Base-by-base conservation (phyloP, 176 grass and related monocot genomes). In the Leersia perrieri region DNA sequence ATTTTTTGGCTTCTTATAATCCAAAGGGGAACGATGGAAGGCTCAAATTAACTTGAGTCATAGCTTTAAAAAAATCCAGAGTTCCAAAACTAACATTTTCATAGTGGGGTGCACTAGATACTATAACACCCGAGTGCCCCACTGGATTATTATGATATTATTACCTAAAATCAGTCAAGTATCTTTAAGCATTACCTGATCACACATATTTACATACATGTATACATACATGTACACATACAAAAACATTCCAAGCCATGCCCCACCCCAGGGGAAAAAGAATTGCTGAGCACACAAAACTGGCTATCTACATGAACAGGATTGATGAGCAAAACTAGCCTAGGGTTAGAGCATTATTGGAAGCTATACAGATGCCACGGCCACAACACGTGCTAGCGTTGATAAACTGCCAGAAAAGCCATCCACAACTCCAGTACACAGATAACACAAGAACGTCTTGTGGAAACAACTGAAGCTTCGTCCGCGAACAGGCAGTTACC, bases 251-350 rank as follows among this genome's bases (percentile, higher is more conserved):
- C 77, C 22, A 35, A 82, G 74, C 77, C 81, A 86, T 53, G 30
- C 78, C 72, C 44, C 58, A 77, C 60, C 58, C 55, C 78, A 12
- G 12, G 78, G 44, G 70, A 70, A 84, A 80, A 86, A 47, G 23
- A 83, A 77, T 45, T 82, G 72, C 88, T 73, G 78, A 72, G 58
- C 88, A 89, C 74, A 66, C 78, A 89, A 89, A 89, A 86, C 83
- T 78, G 72, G 44, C 78, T 86, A 86, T 78, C 83, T 86, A 86
- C 83, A 82, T 44, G 66, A 82, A 72, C 44, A 32, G 66, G 58
- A 36, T 25, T 67, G 58, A 36, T 73, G 30, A 33, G 78, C 72
- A 85, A 82, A 77, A 39, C 88, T 89, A 82, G 58, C 83, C 83
- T 86, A 89, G 88, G 72, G 78, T 89, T 80, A 85, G 87, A 89